These are phyloP conservation scores for Sphaerulina populicola DNA, from an alignment of 2,329 filamentous ascomycete genomes.

Conservation along the genomic window DNA sequence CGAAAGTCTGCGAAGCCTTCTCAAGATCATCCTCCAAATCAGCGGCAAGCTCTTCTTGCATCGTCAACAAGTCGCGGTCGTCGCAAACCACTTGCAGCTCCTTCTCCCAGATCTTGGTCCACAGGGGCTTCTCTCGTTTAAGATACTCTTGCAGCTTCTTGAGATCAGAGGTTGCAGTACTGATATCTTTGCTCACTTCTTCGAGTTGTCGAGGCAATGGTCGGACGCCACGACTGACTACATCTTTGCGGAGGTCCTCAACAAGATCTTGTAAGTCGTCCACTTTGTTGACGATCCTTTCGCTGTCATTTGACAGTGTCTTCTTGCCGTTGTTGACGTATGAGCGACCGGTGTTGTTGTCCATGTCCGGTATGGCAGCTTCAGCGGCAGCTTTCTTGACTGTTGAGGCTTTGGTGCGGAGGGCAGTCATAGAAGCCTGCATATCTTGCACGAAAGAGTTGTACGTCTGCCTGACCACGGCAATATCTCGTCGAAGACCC, in stretches of 20 bases:
- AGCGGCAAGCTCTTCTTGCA: slow-evolving; percentile 90
- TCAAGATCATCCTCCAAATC: slow-evolving; percentile 92
- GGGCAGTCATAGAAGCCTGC: slow-evolving; percentile 72
- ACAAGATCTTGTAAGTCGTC: slow-evolving; percentile 96
- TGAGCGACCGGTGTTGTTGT: slow-evolving; percentile 69
- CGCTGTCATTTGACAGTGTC: slow-evolving; percentile 74
- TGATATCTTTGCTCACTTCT: slow-evolving; percentile 79
- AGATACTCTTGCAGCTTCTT: slow-evolving; percentile 93
- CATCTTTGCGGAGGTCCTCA: slow-evolving; percentile 94
- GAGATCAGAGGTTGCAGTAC: slow-evolving; percentile 69
- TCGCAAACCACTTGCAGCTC: slow-evolving; percentile 93
- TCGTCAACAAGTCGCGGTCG: slow-evolving; percentile 84
- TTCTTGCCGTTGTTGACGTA: slow-evolving; percentile 86
- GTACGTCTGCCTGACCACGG: slow-evolving; percentile 86
- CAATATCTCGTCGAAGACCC: slow-evolving; percentile 75
- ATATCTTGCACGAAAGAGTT: slow-evolving; percentile 84
- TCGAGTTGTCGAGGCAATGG: slow-evolving; percentile 87
- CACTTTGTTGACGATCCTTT: slow-evolving; percentile 81
- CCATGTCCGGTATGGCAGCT: slow-evolving; percentile 60
- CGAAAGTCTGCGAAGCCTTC: slow-evolving; percentile 87
- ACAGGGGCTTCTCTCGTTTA: slow-evolving; percentile 83
- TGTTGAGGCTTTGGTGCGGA: slow-evolving; percentile 70
- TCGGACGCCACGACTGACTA: slow-evolving; percentile 83
- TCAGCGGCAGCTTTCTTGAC: slow-evolving; percentile 70
- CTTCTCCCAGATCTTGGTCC: slow-evolving; percentile 99